Evolutionary conservation across 192 early-diverging fungal species (phyloP), one percentile per base, ranked within the genome.

Genomic region (Rhizophlyctis rosea): DNA sequence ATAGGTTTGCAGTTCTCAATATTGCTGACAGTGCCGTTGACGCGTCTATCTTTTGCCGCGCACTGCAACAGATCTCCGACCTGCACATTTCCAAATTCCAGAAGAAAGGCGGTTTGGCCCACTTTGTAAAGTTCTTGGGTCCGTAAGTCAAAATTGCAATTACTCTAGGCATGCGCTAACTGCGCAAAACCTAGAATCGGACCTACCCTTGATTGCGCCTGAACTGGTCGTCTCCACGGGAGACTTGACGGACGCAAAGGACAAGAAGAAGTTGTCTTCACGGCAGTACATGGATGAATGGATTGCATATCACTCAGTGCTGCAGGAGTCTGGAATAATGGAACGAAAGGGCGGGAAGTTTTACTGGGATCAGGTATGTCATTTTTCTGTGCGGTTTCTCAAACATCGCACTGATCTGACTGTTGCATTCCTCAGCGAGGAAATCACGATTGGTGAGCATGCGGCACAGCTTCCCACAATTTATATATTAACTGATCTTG

Each of bases 231-330:
- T 88, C 0, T 84, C 88, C 5, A 93, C 93, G 0, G 94, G 93
- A 0, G 93, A 95, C 70, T 65, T 95, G 61, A 93, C 92, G 0
- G 91, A 96, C 75, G 93, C 90, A 14, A 93, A 94, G 59, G 86
- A 88, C 65, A 61, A 71, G 29, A 71, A 80, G 21, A 73, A 75
- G 9, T 73, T 89, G 3, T 80, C 70, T 23, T 92, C 90, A 13
- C 62, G 74, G 75, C 94, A 94, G 70, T 86, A 91, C 47, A 4
- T 70, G 9, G 85, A 89, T n/a, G 94, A 96, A 62, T 94, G 92
- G 94, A 34, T 50, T 34, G 81, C 85, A 4, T 95, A 96, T 59
- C 65, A 81, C 23, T 65, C 58, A 0, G 78, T 88, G 1, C 71
- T 96, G 13, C 73, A 86, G 3, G 67, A 68, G 21, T 68, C 84